These are phyloP conservation scores for Globisporangium spiculum DNA, from an alignment of 352 stramenopile species.

Conservation along the genomic window DNA sequence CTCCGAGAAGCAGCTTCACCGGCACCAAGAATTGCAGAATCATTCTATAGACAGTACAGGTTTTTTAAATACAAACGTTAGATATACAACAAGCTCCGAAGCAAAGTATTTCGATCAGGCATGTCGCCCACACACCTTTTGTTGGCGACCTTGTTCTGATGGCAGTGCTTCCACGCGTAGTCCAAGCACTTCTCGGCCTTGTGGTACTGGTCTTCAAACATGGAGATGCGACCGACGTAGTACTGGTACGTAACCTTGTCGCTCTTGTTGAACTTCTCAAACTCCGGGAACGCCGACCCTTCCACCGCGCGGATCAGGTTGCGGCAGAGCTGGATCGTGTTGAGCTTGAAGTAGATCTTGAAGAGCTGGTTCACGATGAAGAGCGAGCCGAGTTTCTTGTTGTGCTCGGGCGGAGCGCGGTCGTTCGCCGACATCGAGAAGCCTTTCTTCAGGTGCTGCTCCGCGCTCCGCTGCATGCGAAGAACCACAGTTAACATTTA, in stretches of 20 bases:
- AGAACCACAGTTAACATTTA: neutral
- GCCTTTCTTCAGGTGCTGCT: conserved; percentile 85
- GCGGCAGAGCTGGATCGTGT: conserved; percentile 93
- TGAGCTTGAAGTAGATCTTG: conserved; percentile 96
- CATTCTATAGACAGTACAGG: conserved; percentile 36
- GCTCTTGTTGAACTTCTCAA: conserved; percentile 79
- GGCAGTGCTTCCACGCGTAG: conserved; percentile 93
- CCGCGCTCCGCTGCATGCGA: conserved; percentile 50
- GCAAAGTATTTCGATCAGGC: neutral
- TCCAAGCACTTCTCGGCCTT: conserved; percentile 93
- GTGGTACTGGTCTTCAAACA: conserved; percentile 97
- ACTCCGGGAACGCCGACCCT: conserved; percentile 70
- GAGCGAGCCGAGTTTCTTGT: conserved; percentile 84
- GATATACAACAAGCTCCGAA: neutral
- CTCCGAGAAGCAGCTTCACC: conserved; percentile 91
- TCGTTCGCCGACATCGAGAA: conserved; percentile 87
- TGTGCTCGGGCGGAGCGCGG: conserved; percentile 67
- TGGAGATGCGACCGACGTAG: conserved; percentile 94
- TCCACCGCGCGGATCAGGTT: conserved; percentile 91
- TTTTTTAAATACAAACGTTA: neutral
- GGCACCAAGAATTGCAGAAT: conserved; percentile 95
- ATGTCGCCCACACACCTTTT: conserved; percentile 50
- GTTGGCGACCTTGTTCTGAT: conserved; percentile 81
- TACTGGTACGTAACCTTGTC: conserved; percentile 95
- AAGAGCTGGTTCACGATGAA: conserved; percentile 96